phyloP scores from a whole-genome alignment of 352 stramenopile genomes.

The Aphanomyces cochlioides region DNA sequence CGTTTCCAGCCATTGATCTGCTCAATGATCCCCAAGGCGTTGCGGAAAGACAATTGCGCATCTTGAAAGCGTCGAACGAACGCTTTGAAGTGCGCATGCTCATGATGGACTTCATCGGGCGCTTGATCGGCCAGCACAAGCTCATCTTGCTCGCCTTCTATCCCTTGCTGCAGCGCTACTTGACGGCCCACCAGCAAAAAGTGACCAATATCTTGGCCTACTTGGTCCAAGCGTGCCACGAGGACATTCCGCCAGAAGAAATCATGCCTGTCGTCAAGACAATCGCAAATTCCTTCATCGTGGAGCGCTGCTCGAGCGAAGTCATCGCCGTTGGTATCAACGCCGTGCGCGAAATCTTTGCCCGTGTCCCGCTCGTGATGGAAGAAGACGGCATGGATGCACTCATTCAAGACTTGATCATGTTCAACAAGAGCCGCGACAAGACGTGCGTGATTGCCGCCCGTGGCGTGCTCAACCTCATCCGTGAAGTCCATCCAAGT shows the following conservation, averaged over 20 bases:
- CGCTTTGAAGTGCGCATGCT: conserved; percentile 94
- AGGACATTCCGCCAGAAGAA: conserved; percentile 96
- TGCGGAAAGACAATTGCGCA: conserved; percentile 91
- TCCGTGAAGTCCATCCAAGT: conserved; percentile 93
- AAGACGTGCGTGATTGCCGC: conserved; percentile 96
- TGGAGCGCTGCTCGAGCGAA: conserved; percentile 92
- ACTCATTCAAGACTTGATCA: conserved; percentile 90
- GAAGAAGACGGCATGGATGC: conserved; percentile 90
- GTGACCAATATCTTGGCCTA: conserved; percentile 96
- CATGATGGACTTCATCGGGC: conserved; percentile 98
- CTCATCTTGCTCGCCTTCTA: conserved; percentile 96
- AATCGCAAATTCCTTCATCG: conserved; percentile 98
- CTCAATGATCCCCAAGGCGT: conserved; percentile 96
- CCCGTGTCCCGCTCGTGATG: conserved; percentile 91
- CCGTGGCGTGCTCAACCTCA: conserved; percentile 94
- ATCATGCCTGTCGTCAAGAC: conserved; percentile 94
- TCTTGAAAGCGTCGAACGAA: conserved; percentile 84
- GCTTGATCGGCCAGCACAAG: conserved; percentile 96
- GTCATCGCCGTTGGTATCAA: conserved; percentile 99
- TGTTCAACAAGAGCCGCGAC: conserved; percentile 95
- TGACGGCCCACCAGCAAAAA: conserved; percentile 86
- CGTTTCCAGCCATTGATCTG: conserved; percentile 96
- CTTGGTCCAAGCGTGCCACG: conserved; percentile 96
- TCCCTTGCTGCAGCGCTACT: conserved; percentile 92
- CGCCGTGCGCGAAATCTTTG: conserved; percentile 92